Percentiles rank a stretch among this genome's conserved stretches.
phyloP scores from a whole-genome alignment of 2,329 filamentous ascomycete species.

The Aspergillus fructus region DNA sequence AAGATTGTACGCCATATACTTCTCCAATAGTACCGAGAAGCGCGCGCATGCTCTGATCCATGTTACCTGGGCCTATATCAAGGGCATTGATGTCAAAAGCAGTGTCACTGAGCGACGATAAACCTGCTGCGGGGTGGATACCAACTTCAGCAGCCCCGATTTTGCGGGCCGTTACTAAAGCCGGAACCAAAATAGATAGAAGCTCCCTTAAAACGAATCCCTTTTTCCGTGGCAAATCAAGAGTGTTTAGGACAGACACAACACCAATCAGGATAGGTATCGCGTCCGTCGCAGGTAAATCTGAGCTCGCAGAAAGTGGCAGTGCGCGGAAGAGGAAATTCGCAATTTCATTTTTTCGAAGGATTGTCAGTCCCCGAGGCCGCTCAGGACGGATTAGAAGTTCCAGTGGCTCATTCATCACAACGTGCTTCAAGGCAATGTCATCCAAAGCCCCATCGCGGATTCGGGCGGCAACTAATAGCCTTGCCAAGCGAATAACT shows the following conservation, averaged over 20 bases:
- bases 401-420: slow-evolving; percentile 49
- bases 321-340: slow-evolving; percentile 68
- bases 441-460: slow-evolving; percentile 53
- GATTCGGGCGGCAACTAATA: slow-evolving; percentile 52
- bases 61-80: slow-evolving; percentile 41
- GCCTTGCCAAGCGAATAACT: slow-evolving; percentile 54
- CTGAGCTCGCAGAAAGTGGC: slow-evolving; percentile 59
- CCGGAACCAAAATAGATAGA: slow-evolving; percentile 76
- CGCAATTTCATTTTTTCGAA: slow-evolving; percentile 62
- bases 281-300: slow-evolving; percentile 72
- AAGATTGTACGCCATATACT: slow-evolving; percentile 42
- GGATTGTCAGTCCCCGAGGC: slow-evolving; percentile 42
- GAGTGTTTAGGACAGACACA: slow-evolving; percentile 74
- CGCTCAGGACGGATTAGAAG: slow-evolving; percentile 33
- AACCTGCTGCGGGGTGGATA: slow-evolving; percentile 86
- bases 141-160: slow-evolving; percentile 93
- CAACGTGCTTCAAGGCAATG: slow-evolving; percentile 58
- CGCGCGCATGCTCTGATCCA: slow-evolving; percentile 42
- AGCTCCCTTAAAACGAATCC: slow-evolving; percentile 86
- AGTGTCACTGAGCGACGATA: slow-evolving; percentile 67
- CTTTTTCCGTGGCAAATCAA: slow-evolving; percentile 85
- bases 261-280: slow-evolving; percentile 81
- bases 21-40: slow-evolving; percentile 40
- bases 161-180: slow-evolving; percentile 85
- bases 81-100: slow-evolving; percentile 45